Conservation (phyloP, 768 basidiomycete species). For the Suillus occidentalis region DNA sequence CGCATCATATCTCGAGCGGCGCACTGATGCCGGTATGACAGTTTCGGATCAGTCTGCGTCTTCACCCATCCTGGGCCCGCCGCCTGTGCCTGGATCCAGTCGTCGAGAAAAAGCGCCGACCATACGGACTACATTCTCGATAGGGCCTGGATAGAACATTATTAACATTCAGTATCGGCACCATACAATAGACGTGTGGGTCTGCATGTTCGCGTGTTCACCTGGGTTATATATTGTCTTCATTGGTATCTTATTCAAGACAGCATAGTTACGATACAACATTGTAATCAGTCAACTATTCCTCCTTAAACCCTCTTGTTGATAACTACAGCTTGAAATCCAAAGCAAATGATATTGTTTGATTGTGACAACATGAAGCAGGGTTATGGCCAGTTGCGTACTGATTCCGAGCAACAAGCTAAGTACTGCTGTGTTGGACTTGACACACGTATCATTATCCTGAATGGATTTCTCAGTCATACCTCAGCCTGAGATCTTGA, state of each 20-base stretch:
- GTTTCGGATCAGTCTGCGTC: not conserved
- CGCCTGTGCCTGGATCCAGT: not conserved
- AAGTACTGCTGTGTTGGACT: no score
- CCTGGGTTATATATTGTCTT: not conserved
- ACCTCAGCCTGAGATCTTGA: not conserved
- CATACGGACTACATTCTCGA: conserved; percentile 4
- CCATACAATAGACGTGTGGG: not conserved
- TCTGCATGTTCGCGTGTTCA: not conserved
- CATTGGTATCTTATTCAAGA: not conserved
- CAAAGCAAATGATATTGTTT: not conserved
- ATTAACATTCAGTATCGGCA: no score
- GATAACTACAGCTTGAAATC: not conserved
- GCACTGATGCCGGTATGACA: conserved; percentile 15
- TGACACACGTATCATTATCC: no score
- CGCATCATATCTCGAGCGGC: conserved; percentile 25
- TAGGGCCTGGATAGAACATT: not conserved
- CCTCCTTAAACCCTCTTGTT: not conserved
- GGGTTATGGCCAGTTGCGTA: no score
- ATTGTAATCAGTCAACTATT: not conserved
- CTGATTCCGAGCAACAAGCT: no score
- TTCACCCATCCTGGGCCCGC: not conserved
- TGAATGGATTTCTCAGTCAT: no score
- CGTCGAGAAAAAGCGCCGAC: conserved; percentile 1
- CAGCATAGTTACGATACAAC: not conserved
- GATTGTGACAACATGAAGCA: not conserved